A percentile compares a stretch with the other conserved stretches of the same genome.
These are phyloP conservation scores for Ceratobasidium sp. DNA, from an alignment of 1,284 basidiomycete species.

Conservation along the genomic window DNA sequence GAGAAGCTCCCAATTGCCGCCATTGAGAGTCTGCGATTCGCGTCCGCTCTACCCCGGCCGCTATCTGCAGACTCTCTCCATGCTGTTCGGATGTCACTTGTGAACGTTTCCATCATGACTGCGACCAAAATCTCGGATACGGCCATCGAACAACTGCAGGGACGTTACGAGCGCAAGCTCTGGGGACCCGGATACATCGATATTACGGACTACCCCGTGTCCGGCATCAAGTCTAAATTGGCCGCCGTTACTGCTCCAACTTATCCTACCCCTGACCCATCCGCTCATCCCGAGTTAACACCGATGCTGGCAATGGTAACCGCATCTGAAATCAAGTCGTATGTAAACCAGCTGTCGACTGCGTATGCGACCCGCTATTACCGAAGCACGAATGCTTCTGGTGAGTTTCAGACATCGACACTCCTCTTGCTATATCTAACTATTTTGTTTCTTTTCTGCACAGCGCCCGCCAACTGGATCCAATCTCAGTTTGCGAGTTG, in stretches of 20 bases:
- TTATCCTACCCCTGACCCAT: conserved; percentile 43
- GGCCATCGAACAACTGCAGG: conserved; percentile 38
- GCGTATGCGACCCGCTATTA: conserved; percentile 47
- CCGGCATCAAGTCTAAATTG: neutral
- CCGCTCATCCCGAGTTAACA: conserved; percentile 45
- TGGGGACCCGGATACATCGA: conserved; percentile 46
- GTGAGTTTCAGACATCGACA: conserved; percentile 28
- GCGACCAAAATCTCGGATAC: conserved; percentile 34
- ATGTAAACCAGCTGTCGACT: conserved; percentile 42
- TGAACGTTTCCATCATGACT: conserved; percentile 30
- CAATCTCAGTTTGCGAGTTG: conserved; percentile 44
- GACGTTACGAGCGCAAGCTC: conserved; percentile 38
- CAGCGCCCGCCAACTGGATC: conserved; percentile 30
- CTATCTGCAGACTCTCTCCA: conserved; percentile 37
- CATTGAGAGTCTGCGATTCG: conserved; percentile 22
- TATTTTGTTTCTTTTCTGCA: neutral
- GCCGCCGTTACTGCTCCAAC: conserved; percentile 29
- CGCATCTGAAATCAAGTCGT: conserved; percentile 41
- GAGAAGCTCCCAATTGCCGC: conserved; percentile 37
- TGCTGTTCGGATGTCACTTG: conserved; percentile 25
- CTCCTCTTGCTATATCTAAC: neutral
- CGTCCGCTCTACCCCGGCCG: conserved; percentile 30
- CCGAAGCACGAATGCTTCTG: conserved; percentile 41
- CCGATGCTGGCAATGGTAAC: conserved; percentile 45
- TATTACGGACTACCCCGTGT: conserved; percentile 34